These are phyloP conservation scores for Ophiostoma perfectum DNA, from an alignment of 2,329 filamentous ascomycete species.

Conservation along the genomic window DNA sequence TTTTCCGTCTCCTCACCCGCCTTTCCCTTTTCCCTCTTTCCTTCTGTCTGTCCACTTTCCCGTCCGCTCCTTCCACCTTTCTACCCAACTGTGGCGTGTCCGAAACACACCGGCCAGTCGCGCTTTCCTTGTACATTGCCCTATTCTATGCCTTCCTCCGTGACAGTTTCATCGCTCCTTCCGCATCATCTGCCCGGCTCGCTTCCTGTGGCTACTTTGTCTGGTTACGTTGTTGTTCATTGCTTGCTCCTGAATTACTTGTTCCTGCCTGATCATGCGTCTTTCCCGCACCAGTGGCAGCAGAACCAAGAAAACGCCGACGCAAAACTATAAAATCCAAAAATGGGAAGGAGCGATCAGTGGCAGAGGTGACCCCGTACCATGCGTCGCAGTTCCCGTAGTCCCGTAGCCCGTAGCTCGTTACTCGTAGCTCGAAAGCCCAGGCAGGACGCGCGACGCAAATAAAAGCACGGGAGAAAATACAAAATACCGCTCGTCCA, in stretches of 20 bases:
- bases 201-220: no score
- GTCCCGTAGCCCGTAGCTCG: background rate
- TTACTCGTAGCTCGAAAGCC: background rate
- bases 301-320: background rate
- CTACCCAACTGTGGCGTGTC: constrained; percentile 8
- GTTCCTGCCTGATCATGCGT: no score
- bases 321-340: background rate
- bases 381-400: constrained; percentile 3
- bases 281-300: background rate
- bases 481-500: constrained; percentile 3
- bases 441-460: background rate
- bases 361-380: constrained; percentile 2
- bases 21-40: no score
- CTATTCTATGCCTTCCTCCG: no score
- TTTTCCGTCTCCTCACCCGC: no score
- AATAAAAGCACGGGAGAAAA: background rate
- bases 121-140: background rate
- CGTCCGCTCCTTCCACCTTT: background rate
- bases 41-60: no score
- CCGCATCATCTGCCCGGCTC: background rate
- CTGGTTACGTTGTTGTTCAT: no score
- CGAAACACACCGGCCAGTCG: background rate
- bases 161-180: background rate
- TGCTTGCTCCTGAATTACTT: no score
- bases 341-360: background rate